phyloP scores from a whole-genome alignment of 225 moss, liverwort and hornwort species.

The Antitrichia curtipendula region DNA sequence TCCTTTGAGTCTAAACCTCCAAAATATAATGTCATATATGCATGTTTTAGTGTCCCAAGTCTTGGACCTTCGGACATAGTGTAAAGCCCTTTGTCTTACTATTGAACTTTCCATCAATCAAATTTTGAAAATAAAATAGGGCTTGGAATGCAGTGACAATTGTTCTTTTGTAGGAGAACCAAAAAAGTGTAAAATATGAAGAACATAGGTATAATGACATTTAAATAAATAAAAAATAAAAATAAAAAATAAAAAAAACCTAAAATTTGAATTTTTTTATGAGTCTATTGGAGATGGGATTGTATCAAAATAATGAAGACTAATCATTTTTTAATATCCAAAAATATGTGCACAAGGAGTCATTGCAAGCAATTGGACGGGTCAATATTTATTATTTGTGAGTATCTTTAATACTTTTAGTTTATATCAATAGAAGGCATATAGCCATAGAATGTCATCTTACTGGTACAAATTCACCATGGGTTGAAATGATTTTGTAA shows the following conservation, averaged over 20 bases:
- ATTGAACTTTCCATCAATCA: neutral
- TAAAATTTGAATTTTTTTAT: neutral
- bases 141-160: neutral
- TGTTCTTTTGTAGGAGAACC: neutral
- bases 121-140: neutral
- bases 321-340: neutral
- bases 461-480: neutral
- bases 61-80: neutral
- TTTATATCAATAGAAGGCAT: too few relatives aligned
- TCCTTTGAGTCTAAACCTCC: neutral
- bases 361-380: neutral
- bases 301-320: neutral
- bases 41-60: neutral
- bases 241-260: fast-evolving
- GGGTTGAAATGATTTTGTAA: neutral
- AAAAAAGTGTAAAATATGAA: neutral
- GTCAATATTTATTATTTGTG: too few relatives aligned
- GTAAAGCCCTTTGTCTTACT: neutral
- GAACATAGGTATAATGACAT: neutral
- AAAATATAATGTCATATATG: neutral
- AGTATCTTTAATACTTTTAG: too few relatives aligned
- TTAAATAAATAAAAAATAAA: neutral
- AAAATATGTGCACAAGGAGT: neutral
- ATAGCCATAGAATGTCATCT: neutral
- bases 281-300: neutral